Evolutionary conservation across 2,329 filamentous ascomycete species (phyloP), one percentile per base, ranked within the genome.

Genomic region (Diaporthe ampelina): DNA sequence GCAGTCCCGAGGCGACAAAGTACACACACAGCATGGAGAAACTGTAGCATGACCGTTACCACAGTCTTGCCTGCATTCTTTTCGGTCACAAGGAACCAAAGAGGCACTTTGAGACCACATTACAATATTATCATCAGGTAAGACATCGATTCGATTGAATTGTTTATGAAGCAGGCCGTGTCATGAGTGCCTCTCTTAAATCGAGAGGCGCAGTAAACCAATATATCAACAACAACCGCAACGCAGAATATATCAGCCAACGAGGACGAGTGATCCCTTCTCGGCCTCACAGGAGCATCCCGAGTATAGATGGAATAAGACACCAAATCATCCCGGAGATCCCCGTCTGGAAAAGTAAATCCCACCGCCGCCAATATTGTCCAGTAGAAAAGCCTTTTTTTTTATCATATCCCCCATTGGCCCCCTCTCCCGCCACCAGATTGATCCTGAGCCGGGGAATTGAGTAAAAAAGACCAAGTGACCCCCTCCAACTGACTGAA

Each of bases 131-230:
- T 50, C 21, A 67, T 37, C 29, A 67, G 29, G 29, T 21, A 67
- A 67, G 48, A 40, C 32, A 68, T 54, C 8, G 45, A 67, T 37
- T 54, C 29, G 32, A 68, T 40, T 54, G 11, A 29, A 40, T 40
- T 54, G 48, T 68, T 68, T 40, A 68, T 68, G 63, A 54, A 68
- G 63, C 63, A 68, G 63, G 48, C 63, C 48, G 63, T 68, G 63
- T 68, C 63, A 52, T 68, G 48, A 54, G n/a, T 68, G 48, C 63
- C n/a, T 24, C 45, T 54, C 32, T 10, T 1, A 52, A 24, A 54
- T 9, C 8, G n/a, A 40, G 63, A 54, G 29, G 63, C 32, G 48
- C 48, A 52, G n/a, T 21, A 40, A 68, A 52, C 32, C 26, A 54
- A 35, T 37, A 54, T 26, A 68, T 54, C 15, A 68, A 52, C 48